Conservation (phyloP, 164 flowering plant species). For the Vitis labrusca region DNA sequence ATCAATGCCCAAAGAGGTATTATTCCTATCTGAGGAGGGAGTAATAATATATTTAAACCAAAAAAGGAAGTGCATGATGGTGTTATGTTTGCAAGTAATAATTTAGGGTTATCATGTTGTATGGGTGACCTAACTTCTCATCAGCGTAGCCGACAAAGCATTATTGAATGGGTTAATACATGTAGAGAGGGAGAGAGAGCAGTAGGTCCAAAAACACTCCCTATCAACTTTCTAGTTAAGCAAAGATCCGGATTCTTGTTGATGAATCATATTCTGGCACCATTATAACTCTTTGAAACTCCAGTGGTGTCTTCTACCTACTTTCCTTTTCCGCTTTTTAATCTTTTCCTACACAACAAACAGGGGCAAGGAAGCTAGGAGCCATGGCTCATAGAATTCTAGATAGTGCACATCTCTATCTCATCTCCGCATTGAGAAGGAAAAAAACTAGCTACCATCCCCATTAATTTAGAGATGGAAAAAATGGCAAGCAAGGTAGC, state of each 20-base stretch:
- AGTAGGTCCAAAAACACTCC: conserved; percentile 33
- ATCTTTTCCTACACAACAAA: conserved; percentile 7
- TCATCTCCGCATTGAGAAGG: conserved; percentile 17
- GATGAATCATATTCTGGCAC: conserved; percentile 49
- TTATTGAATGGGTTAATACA: conserved; percentile 27
- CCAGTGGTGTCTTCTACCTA: conserved; percentile 32
- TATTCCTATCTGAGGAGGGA: background rate
- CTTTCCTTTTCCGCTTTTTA: conserved; percentile 20
- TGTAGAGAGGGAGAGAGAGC: background rate
- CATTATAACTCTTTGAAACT: conserved; percentile 37
- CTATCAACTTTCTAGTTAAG: conserved; percentile 54
- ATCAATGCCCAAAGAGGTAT: background rate
- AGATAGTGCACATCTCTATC: conserved; percentile 29
- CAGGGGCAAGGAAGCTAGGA: conserved; percentile 3
- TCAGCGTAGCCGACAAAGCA: conserved; percentile 40
- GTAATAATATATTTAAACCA: background rate
- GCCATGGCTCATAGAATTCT: background rate
- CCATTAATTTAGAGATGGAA: conserved; percentile 2
- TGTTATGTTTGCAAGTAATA: background rate
- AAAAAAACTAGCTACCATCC: conserved; percentile 8
- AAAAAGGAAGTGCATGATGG: background rate
- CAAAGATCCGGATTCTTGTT: conserved; percentile 50
- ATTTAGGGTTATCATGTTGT: conserved; percentile 23
- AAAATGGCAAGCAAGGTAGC: conserved; percentile 23
- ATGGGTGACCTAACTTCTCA: conserved; percentile 35